Evolutionary conservation across 75 land plant species (phyloP), one percentile per base, ranked within the genome.

Genomic region (Picea sitchensis): DNA sequence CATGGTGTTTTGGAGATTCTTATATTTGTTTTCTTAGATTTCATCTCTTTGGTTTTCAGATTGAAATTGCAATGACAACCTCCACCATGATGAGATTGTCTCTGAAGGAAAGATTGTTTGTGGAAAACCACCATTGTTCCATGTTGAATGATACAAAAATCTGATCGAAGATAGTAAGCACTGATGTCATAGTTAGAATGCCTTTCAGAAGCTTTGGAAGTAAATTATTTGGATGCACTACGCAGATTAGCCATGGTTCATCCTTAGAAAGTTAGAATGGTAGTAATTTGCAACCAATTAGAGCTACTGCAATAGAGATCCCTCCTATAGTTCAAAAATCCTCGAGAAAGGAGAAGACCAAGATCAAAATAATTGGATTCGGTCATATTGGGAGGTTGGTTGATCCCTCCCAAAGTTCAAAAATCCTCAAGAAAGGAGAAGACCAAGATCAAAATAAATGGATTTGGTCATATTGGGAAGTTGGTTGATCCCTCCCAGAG

Each of bases 331-430:
- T 84, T 77, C 81, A 79, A 18, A 84, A 81, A 60, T 82, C 86
- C 14, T 47, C 73, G 23, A 79, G 81, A 26, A 78, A 83, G 61
- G 86, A 80, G 34, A 86, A 81, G 74, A 82, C 86, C 31, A 88
- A 80, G 78, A 80, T 91, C 76, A 90, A 88, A 61, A 91, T 91
- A 76, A 91, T 88, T 78, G 92, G 92, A 26, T 26, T n/a, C n/a
- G n/a, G n/a, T n/a, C n/a, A n/a, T n/a, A n/a, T n/a, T n/a, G n/a
- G n/a, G n/a, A n/a, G n/a, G n/a, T n/a, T n/a, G n/a, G n/a, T n/a
- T n/a, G n/a, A n/a, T n/a, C n/a, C n/a, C n/a, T n/a, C n/a, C n/a
- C n/a, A n/a, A n/a, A n/a, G n/a, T n/a, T n/a, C n/a, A n/a, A n/a
- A n/a, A n/a, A n/a, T n/a, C n/a, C n/a, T n/a, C n/a, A n/a, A n/a